These are phyloP conservation scores for Fusarium burgessii DNA, from an alignment of 2,329 filamentous ascomycete genomes.

Conservation along the genomic window DNA sequence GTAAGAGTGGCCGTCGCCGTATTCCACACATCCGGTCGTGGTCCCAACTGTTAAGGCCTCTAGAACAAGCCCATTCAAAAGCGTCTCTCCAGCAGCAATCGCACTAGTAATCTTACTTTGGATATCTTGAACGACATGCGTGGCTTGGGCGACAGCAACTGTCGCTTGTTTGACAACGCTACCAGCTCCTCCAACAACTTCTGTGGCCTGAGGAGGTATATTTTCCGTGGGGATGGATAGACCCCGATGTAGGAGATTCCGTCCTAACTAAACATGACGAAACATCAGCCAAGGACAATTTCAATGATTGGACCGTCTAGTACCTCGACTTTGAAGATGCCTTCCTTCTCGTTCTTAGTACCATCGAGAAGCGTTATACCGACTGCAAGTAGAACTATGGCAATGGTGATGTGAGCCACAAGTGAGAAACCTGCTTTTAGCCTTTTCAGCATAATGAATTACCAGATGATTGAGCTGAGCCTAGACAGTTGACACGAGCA, in stretches of 20 bases:
- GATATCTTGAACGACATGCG: slow-evolving; percentile 7
- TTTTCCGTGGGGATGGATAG: slow-evolving; percentile 4
- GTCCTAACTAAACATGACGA: slow-evolving; percentile 5
- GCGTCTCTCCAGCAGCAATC: slow-evolving; percentile 10
- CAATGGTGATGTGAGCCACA: neutral
- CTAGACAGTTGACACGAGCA: neutral
- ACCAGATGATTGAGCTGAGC: neutral
- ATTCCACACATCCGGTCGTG: slow-evolving; percentile 10
- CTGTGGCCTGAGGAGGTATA: slow-evolving; percentile 8
- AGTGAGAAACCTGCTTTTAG: slow-evolving; percentile 1
- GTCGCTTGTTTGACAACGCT: slow-evolving; percentile 9
- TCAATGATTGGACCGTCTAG: neutral
- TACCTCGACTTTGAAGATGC: slow-evolving; percentile 8
- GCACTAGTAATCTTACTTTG: slow-evolving; percentile 14
- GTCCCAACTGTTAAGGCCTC: slow-evolving; percentile 7
- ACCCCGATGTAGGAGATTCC: slow-evolving; percentile 1
- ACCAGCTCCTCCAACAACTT: slow-evolving; percentile 1
- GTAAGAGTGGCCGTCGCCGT: slow-evolving; percentile 3
- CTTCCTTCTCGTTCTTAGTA: slow-evolving; percentile 8
- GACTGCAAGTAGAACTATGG: neutral
- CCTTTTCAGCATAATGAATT: slow-evolving; percentile 3
- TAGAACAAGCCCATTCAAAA: slow-evolving; percentile 7
- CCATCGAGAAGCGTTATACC: neutral
- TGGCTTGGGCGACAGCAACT: slow-evolving; percentile 7
- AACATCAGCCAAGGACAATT: neutral